phyloP scores from a whole-genome alignment of 495 filamentous ascomycete genomes.

The Aspergillus funiculosus region DNA sequence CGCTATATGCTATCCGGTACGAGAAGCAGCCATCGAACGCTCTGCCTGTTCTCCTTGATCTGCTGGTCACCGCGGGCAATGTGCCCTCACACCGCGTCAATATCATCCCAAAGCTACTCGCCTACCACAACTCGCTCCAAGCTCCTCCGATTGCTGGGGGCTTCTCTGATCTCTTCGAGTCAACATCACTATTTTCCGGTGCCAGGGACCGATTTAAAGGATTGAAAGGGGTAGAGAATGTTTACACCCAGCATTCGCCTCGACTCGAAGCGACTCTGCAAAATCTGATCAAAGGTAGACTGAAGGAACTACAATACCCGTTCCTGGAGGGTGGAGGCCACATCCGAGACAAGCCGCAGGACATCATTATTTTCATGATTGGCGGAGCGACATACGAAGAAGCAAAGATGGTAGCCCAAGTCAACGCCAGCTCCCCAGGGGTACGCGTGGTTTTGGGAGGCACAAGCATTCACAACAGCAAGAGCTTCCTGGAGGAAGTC shows the following conservation, averaged over 20 bases:
- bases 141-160: constrained; percentile 61
- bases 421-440: constrained; percentile 87
- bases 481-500: constrained; percentile 80
- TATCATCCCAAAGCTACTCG: constrained; percentile 68
- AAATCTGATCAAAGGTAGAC: constrained; percentile 82
- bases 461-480: constrained; percentile 79
- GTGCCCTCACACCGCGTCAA: constrained; percentile 67
- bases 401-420: constrained; percentile 84
- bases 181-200: constrained; percentile 82
- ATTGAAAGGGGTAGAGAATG: constrained; percentile 94
- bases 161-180: constrained; percentile 87
- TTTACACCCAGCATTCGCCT: constrained; percentile 96
- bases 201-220: constrained; percentile 89
- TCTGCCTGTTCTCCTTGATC: constrained; percentile 74
- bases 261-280: constrained; percentile 80
- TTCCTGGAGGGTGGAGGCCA: constrained; percentile 82
- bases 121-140: constrained; percentile 80
- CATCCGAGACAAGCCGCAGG: constrained; percentile 90
- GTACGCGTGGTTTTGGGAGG: constrained; percentile 82
- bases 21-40: constrained; percentile 75
- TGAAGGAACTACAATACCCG: constrained; percentile 80
- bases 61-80: constrained; percentile 70
- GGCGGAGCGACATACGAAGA: constrained; percentile 95
- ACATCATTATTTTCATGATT: constrained; percentile 89
- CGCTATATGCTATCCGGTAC: constrained; percentile 89